phyloP scores from a whole-genome alignment of 225 moss, liverwort and hornwort genomes.

The Thuidium tamariscinum region DNA sequence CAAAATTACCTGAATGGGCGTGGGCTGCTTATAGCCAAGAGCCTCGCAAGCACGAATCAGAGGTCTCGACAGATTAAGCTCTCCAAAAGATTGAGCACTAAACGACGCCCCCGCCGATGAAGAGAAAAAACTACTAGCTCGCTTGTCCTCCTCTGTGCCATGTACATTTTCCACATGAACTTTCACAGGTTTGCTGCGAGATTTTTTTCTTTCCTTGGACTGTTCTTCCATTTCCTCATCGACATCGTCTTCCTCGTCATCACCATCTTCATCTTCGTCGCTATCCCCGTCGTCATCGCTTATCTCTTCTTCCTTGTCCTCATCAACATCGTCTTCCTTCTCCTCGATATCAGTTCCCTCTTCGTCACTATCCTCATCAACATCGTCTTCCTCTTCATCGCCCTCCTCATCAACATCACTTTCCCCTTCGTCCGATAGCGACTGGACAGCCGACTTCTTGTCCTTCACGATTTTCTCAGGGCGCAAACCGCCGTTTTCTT shows the following conservation, averaged over 20 bases:
- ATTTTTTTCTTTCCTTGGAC: background rate
- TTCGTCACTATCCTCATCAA: background rate
- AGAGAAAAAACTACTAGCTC: conserved; percentile 50
- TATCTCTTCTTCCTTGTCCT: background rate
- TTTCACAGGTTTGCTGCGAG: conserved; percentile 19
- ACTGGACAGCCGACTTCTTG: conserved; percentile 9
- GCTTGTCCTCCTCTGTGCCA: conserved; percentile 11
- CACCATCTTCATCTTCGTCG: background rate
- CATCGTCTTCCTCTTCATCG: background rate
- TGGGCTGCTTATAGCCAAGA: conserved; percentile 77
- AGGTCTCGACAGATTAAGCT: conserved; percentile 87
- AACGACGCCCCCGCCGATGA: conserved; percentile 84
- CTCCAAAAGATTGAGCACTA: conserved; percentile 78
- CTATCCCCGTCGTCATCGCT: background rate
- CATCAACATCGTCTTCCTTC: background rate
- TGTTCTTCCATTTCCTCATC: conserved; percentile 8
- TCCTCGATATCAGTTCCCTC: background rate
- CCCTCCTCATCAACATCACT: background rate
- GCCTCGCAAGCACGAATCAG: conserved; percentile 84
- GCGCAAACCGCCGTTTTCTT: conserved; percentile 10
- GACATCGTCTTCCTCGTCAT: conserved; percentile 3
- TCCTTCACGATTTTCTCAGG: background rate
- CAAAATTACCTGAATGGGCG: conserved; percentile 82
- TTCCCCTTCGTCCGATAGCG: conserved; percentile 15
- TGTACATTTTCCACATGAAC: conserved; percentile 40